phyloP scores from a whole-genome alignment of 495 filamentous ascomycete species.

The Penicillium bovifimosum region DNA sequence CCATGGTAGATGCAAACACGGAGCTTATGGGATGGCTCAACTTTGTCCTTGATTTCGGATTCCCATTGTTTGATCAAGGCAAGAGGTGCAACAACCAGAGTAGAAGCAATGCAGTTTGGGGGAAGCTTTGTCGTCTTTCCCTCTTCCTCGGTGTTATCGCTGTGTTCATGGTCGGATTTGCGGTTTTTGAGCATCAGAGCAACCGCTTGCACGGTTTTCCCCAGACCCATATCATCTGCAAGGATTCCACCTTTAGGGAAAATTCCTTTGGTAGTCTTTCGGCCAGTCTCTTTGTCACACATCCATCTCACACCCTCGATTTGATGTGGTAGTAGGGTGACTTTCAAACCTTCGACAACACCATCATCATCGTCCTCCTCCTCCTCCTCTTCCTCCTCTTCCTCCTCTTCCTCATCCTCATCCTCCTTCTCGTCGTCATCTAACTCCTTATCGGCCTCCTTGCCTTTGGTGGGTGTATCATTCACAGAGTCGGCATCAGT shows the following conservation, averaged over 20 bases:
- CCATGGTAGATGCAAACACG: slow-evolving; percentile 89
- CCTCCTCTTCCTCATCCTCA: slow-evolving; percentile 27
- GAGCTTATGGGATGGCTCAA: slow-evolving; percentile 59
- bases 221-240: slow-evolving; percentile 91
- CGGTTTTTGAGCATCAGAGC: slow-evolving; percentile 79
- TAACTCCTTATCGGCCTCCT: slow-evolving; percentile 31
- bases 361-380: slow-evolving; percentile 68
- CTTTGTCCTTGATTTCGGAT: slow-evolving; percentile 76
- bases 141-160: slow-evolving; percentile 27
- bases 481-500: slow-evolving; percentile 14
- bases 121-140: slow-evolving; percentile 50
- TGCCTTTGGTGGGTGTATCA: slow-evolving; percentile 4
- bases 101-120: slow-evolving; percentile 63
- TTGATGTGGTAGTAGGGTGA: slow-evolving; percentile 87
- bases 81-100: slow-evolving; percentile 88
- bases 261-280: slow-evolving; percentile 65
- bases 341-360: slow-evolving; percentile 74
- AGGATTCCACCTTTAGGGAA: slow-evolving; percentile 83
- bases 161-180: slow-evolving; percentile 53
- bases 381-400: slow-evolving; percentile 47
- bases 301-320: slow-evolving; percentile 91
- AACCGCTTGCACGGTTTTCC: slow-evolving; percentile 88
- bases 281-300: slow-evolving; percentile 78
- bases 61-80: slow-evolving; percentile 98
- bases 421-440: slow-evolving; percentile 59